Base-by-base conservation (phyloP, 2,329 filamentous ascomycete species). In the Diplodia mutila region DNA sequence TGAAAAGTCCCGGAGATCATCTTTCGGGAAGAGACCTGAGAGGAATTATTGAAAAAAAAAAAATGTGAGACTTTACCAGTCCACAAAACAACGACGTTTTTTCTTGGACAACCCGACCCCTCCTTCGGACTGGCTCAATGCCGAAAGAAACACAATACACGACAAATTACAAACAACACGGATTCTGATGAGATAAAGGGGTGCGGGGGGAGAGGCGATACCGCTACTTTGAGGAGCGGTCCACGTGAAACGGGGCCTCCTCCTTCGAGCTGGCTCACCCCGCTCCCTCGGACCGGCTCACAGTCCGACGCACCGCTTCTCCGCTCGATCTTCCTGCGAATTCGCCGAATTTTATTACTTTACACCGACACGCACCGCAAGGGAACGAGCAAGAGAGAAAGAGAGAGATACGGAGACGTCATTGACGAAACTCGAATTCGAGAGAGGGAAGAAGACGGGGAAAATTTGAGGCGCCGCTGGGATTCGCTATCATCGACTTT, bases 231-330 rank as follows among this genome's bases (percentile, higher is more conserved):
- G 39, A n/a, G 39, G 18, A n/a, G 29, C 37, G 29, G 27, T 37
- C 18, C 8, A 12, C 32, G 18, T 18, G 18, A 37, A 55, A 46
- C 39, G 39, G 39, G 3, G 6, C 39, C 18, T 23, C 49, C 27
- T 34, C 29, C 52, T 37, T 55, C 29, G 52, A 55, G 29, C 52
- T 55, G 29, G 52, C 52, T 55, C 52, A 55, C 27, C 16, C 32
- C 21, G 37, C 18, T 37, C 29, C 29, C 37, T 37, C 52, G 52
- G 52, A 55, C 52, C 37, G 21, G 29, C 29, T 23, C 52, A 55
- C 39, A 46, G 39, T 46, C 39, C 39, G n/a, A 5, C 9, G 8
- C 39, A 46, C n/a, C n/a, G 0, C 9, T n/a, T 46, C 39, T 46
- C 39, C 39, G 16, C 16, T n/a, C 16, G 39, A n/a, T 46, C 39